A percentile compares a stretch with the other conserved stretches of the same genome.
These are phyloP conservation scores for Eragrostis nindensis DNA, from an alignment of 176 grass and related monocot species.

Conservation along the genomic window DNA sequence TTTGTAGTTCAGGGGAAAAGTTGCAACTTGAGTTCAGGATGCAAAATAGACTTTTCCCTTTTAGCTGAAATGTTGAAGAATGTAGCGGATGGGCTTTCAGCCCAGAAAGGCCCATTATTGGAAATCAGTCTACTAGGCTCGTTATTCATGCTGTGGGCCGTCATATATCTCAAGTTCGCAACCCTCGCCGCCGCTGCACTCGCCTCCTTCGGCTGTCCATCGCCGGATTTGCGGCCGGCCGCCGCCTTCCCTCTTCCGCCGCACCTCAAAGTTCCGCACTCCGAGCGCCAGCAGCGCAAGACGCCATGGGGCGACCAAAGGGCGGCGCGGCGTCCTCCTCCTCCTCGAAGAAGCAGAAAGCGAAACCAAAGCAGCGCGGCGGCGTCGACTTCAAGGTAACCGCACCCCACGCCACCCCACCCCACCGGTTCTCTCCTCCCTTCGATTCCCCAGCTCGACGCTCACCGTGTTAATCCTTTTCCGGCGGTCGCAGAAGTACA, in stretches of 20 bases:
- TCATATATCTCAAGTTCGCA: too few species aligned
- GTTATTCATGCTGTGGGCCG: too few species aligned
- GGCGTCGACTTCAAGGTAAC: slow-evolving; percentile 74
- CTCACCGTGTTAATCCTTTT: background rate
- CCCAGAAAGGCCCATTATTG: too few species aligned
- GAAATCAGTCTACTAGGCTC: too few species aligned
- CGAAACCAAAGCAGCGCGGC: slow-evolving; percentile 59
- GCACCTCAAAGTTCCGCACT: background rate
- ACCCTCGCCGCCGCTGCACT: too few species aligned
- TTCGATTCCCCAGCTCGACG: background rate
- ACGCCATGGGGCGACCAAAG: slow-evolving; percentile 48
- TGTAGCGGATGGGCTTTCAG: too few species aligned
- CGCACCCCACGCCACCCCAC: too few species aligned
- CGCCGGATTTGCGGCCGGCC: background rate
- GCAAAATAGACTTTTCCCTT: too few species aligned
- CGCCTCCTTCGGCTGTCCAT: too few species aligned
- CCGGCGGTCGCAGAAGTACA: slow-evolving; percentile 67
- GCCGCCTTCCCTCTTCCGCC: background rate
- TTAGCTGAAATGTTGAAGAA: too few species aligned
- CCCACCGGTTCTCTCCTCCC: background rate
- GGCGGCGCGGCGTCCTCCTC: slow-evolving; percentile 22
- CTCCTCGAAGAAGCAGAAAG: slow-evolving; percentile 52
- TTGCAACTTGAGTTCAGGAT: too few species aligned
- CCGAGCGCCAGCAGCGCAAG: background rate
- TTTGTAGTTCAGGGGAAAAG: too few species aligned